Conservation (phyloP, 495 filamentous ascomycete species). For the Penicillium nucicola region DNA sequence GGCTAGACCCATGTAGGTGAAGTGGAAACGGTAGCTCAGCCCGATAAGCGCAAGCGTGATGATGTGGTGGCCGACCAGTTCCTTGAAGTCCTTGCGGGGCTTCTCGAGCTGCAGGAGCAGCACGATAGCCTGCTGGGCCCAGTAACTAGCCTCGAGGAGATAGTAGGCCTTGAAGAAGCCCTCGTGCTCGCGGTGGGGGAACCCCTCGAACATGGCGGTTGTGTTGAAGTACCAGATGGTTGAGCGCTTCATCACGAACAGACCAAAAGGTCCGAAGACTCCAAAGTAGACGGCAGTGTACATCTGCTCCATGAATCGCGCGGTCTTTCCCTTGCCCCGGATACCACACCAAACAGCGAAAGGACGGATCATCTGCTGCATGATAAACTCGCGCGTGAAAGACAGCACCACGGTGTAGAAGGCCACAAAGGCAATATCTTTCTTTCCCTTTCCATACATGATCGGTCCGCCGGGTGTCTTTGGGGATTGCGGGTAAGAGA, state of each 20-base stretch:
- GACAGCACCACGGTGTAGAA: conserved; percentile 89
- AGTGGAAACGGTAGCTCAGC: conserved; percentile 94
- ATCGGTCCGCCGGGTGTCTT: conserved; percentile 49
- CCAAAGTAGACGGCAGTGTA: conserved; percentile 97
- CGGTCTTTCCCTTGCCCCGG: conserved; percentile 70
- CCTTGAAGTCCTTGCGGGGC: conserved; percentile 93
- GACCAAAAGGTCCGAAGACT: conserved; percentile 77
- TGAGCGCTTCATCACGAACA: conserved; percentile 89
- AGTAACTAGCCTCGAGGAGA: conserved; percentile 91
- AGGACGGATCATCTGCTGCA: conserved; percentile 87
- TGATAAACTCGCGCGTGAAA: conserved; percentile 94
- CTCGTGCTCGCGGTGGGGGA: conserved; percentile 84
- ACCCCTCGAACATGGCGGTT: conserved; percentile 83
- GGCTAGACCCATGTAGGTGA: conserved; percentile 94
- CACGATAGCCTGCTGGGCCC: conserved; percentile 93
- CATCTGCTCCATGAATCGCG: conserved; percentile 94
- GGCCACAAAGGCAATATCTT: conserved; percentile 81
- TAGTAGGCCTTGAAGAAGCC: conserved; percentile 96
- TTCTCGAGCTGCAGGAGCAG: conserved; percentile 87
- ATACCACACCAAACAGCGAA: conserved; percentile 70
- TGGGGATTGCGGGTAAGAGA: conserved; percentile 77
- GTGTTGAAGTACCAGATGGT: conserved; percentile 99
- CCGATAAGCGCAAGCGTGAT: conserved; percentile 86
- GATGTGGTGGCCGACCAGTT: conserved; percentile 91
- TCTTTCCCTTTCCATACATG: conserved; percentile 87